Conservation (phyloP, 179 eudicot genomes). For the Beta corolliflora region DNA sequence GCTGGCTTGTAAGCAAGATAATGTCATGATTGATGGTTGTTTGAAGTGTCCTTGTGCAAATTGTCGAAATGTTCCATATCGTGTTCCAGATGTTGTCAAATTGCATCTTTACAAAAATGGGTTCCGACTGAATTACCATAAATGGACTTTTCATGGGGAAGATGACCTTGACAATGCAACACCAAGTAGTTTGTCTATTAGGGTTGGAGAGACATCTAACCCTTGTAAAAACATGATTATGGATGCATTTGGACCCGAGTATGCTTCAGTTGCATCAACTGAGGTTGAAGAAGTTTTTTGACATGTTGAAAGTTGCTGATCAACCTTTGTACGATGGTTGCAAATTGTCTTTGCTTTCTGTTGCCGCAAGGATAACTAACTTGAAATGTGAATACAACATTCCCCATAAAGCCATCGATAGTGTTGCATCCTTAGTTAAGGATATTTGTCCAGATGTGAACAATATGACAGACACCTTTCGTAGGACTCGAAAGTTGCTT, state of each 20-base stretch:
- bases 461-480: background rate
- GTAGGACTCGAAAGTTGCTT: no score
- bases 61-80: background rate
- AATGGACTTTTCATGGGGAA: background rate
- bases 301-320: slow-evolving; percentile 4
- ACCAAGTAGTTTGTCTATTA: background rate
- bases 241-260: slow-evolving; percentile 2
- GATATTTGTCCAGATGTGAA: background rate
- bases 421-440: background rate
- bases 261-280: background rate
- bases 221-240: background rate
- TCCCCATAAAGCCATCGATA: background rate
- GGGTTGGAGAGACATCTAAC: background rate
- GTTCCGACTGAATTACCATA: background rate
- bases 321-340: background rate
- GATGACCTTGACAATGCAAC: background rate
- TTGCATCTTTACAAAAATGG: background rate
- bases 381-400: slow-evolving; percentile 1
- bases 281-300: slow-evolving; percentile 11
- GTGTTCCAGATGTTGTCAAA: background rate
- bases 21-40: no score
- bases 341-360: slow-evolving; percentile 1
- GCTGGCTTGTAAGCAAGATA: no score
- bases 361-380: background rate
- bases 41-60: background rate